Evolutionary conservation across 1,284 basidiomycete species (phyloP).

Genomic region (Hypsizygus ulmarius): DNA sequence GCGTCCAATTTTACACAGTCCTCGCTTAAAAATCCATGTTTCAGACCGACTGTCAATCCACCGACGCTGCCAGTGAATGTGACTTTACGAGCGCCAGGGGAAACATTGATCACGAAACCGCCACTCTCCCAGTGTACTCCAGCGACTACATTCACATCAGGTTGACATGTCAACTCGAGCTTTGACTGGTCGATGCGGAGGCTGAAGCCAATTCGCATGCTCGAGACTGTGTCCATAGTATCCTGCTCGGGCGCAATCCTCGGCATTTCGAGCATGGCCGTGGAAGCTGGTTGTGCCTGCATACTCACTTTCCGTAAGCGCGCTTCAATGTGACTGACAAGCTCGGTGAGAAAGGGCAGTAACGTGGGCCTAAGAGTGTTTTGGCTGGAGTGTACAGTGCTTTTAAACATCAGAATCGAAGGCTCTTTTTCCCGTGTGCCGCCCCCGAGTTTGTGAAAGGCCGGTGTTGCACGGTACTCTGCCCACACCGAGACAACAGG

Average conservation of each 20-base stretch:
- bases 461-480: slow-evolving; percentile 66
- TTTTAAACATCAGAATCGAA: slow-evolving; percentile 69
- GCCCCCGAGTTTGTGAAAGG: slow-evolving; percentile 33
- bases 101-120: slow-evolving; percentile 78
- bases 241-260: slow-evolving; percentile 10
- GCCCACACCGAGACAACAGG: slow-evolving; percentile 83
- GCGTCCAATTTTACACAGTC: slow-evolving; percentile 75
- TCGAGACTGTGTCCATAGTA: slow-evolving; percentile 34
- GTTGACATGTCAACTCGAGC: slow-evolving; percentile 81
- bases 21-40: slow-evolving; percentile 80
- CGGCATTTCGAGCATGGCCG: slow-evolving; percentile 3
- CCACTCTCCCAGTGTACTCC: slow-evolving; percentile 90
- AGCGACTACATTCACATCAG: slow-evolving; percentile 86
- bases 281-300: slow-evolving; percentile 19
- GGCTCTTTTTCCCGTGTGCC: slow-evolving; percentile 35
- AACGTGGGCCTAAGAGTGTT: slow-evolving; percentile 81
- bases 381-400: slow-evolving; percentile 81
- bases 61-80: slow-evolving; percentile 77
- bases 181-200: slow-evolving; percentile 87
- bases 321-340: slow-evolving; percentile 61
- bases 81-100: slow-evolving; percentile 66
- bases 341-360: slow-evolving; percentile 78
- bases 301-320: slow-evolving; percentile 52
- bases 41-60: slow-evolving; percentile 74
- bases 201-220: slow-evolving; percentile 76